These are phyloP conservation scores for Fraxinus xanthoxyloides DNA, from an alignment of 305 asterid genomes.

Conservation along the genomic window DNA sequence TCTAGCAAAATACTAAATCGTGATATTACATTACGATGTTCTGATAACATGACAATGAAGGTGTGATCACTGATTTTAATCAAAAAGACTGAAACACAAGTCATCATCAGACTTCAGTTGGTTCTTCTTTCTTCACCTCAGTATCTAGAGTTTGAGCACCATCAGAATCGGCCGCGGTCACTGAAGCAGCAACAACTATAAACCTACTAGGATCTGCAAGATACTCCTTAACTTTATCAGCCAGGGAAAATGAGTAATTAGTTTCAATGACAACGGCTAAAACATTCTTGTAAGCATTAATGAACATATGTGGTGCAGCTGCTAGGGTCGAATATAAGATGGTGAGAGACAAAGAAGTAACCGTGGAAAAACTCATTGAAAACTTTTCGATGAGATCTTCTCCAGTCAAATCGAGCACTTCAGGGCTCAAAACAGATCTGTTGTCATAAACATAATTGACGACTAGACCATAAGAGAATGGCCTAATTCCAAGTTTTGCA, in stretches of 20 bases:
- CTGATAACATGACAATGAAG: too few relatives aligned
- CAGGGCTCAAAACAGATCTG: constrained; percentile 25
- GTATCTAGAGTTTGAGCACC: too few relatives aligned
- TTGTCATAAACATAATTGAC: constrained; percentile 20
- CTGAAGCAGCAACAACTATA: too few relatives aligned
- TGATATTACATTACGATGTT: too few relatives aligned
- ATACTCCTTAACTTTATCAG: constrained; percentile 29
- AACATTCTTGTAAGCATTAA: constrained; percentile 22
- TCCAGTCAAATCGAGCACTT: too few relatives aligned
- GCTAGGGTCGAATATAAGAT: constrained; percentile 28
- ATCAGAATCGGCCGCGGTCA: too few relatives aligned
- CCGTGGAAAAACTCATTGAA: constrained; percentile 12
- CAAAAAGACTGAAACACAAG: too few relatives aligned
- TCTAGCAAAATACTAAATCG: too few relatives aligned
- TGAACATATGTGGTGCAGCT: constrained; percentile 31
- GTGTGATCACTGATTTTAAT: too few relatives aligned
- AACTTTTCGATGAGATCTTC: constrained; percentile 24
- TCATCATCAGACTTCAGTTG: too few relatives aligned
- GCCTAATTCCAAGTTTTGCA: constrained; percentile 33
- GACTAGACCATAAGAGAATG: constrained; percentile 31
- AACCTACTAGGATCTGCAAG: neutral
- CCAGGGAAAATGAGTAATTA: constrained; percentile 25
- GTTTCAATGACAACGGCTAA: constrained; percentile 28
- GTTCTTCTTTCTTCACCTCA: too few relatives aligned
- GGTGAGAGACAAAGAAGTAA: constrained; percentile 18